These are phyloP conservation scores for Dactylella cylindrospora DNA, from an alignment of 2,329 filamentous ascomycete species.

Conservation along the genomic window DNA sequence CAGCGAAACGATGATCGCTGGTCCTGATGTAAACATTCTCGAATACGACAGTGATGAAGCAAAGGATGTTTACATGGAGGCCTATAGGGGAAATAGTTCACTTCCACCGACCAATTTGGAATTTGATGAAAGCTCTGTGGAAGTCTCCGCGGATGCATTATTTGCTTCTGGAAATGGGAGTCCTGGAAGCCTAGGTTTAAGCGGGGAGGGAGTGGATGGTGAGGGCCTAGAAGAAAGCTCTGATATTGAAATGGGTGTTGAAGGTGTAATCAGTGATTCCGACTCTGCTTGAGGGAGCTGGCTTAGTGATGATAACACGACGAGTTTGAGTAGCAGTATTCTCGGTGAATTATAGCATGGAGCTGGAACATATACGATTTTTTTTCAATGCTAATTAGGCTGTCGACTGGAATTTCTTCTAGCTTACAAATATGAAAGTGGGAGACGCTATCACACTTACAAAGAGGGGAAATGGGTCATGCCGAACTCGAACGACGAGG, in stretches of 20 bases:
- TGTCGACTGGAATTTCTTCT: background rate
- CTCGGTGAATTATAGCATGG: too few species aligned
- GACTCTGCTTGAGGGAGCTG: background rate
- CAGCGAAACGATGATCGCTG: too few species aligned
- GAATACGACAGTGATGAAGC: too few species aligned
- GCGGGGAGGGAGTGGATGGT: too few species aligned
- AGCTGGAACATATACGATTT: too few species aligned
- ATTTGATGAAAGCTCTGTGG: background rate
- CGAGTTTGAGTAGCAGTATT: background rate
- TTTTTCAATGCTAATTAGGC: too few species aligned
- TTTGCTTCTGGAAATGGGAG: background rate
- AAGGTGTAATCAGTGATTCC: background rate
- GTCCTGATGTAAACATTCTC: too few species aligned
- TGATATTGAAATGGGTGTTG: too few species aligned
- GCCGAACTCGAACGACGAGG: conserved; percentile 23
- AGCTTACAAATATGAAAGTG: conserved; percentile 22
- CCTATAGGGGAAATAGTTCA: too few species aligned
- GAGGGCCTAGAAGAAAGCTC: too few species aligned
- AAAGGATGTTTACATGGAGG: too few species aligned
- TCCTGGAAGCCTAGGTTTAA: too few species aligned
- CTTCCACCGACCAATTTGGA: background rate
- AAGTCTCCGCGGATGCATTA: background rate
- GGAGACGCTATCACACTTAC: conserved; percentile 19
- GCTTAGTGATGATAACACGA: background rate
- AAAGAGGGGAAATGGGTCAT: conserved; percentile 22